Base-by-base conservation (phyloP, 1,284 basidiomycete species). In the Coniophora puteana region DNA sequence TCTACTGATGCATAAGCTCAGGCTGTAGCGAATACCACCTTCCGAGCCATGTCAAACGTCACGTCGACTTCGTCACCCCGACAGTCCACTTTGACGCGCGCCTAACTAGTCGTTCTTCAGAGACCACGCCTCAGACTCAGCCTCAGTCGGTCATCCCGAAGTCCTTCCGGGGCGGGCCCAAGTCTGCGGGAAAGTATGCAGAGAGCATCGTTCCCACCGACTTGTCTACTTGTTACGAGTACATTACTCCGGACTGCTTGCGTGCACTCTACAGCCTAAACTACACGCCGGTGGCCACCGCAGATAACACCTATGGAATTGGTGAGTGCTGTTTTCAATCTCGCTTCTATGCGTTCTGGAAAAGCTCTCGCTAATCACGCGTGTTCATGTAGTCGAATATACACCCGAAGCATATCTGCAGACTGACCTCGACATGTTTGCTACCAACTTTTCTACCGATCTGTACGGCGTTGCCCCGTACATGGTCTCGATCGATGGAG, bases 351-450 rank as follows among this genome's bases (percentile, higher is more conserved):
- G n/a, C n/a, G 8, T 20, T 35, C 7, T 10, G 17, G 14, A 6
- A 8, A 17, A 16, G 7, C 33, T 13, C n/a, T 18, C 6, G 8
- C 33, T 20, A 13, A 20, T 31, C 29, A 18, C 29, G 29, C 29
- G 17, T 20, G 14, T 5, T 25, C 7, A 12, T n/a, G 4, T 26
- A 45, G 57, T 69, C 31, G 68, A 71, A 48, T 68, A 66, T 45
- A 68, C 67, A 4, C 69, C 70, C 13, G 66, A 71, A 45, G 51
- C 72, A 4, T 75, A 69, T 49, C 49, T 72, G 11, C 61, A 66
- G 18, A 47, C 44, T 14, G 76, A 78, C 45, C 51, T 77, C 5
- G 59, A 75, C 42, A 49, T 68, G 44, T 76, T 76, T 54, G 69
- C 69, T 33, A 51, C 45, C 45, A 67, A 53, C 30, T 66, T 54